Evolutionary conservation across 1,139 yeast species (phyloP), one percentile per base, ranked within the genome.

Genomic region (Debaryomyces sp.): DNA sequence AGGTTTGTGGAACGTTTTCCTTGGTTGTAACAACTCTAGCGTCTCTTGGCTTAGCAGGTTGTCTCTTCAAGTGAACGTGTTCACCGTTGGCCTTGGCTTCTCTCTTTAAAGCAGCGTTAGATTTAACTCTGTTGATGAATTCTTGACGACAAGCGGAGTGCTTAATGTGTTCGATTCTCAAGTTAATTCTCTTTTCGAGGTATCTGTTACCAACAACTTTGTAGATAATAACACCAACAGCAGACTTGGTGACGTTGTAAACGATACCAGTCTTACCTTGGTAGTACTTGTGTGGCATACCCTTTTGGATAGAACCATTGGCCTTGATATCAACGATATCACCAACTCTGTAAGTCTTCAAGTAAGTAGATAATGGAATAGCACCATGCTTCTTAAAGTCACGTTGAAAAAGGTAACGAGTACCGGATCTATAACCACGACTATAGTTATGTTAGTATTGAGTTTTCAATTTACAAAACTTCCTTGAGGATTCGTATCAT

Each of bases 221-320:
- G 95, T 94, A 88, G 75, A 94, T 80, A 73, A 94, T 89, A 67
- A 94, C 96, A 86, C 99, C 99, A 63, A 94, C 98, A 60, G 99
- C 83, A 58, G 96, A 81, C 85, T 89, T 94, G 87, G 99, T 94
- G 66, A 94, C 95, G 86, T 94, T 94, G 96, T 85, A 94, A 63
- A 94, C 87, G 66, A 92, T 90, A 87, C 99, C 99, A 64, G 99
- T 94, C 88, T 91, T 94, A 81, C 99, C 99, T 85, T 92, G 97
- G 97, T 94, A 94, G 88, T 85, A 92, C 85, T 94, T 94, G 91
- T 90, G 97, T 77, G 99, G 99, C 97, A 94, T 91, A 89, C 99
- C 98, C 87, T 92, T 91, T 80, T 94, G 98, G 83, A 92, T 84
- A 66, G 99, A 85, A 85, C 97, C 97, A 78, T 94, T 94, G 79